Base-by-base conservation (phyloP, 176 grass and related monocot genomes). In the Zoysia pacifica region DNA sequence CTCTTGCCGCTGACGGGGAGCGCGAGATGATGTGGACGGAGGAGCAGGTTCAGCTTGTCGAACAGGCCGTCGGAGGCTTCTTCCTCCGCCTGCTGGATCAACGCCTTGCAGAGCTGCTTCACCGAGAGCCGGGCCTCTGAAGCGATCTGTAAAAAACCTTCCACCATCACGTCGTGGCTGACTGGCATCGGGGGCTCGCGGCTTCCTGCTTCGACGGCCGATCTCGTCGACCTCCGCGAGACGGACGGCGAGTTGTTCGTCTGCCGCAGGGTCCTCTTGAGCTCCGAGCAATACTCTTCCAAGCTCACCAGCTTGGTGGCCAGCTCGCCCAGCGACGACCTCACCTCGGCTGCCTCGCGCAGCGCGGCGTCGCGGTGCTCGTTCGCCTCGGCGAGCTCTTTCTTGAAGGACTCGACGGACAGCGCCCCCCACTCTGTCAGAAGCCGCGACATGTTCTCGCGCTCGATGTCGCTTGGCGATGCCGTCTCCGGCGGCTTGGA, bases 121-220 rank as follows among this genome's bases (percentile, higher is more conserved):
- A 99, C 86, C 0, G 96, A 91, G 7, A 95, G 89, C 43, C 92
- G 86, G 1, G 92, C 81, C 73, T 95, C 92, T 0, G 96, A 93
- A n/a, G 90, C 92, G 36, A 95, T 87, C 83, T 93, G 96, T 65
- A 99, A 10, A 79, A 99, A 99, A 0, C 90, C 96, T 74, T 99
- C 96, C 65, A 94, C 86, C 92, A 98, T 93, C 13, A 87, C 90
- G 65, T 94, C 96, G 52, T 84, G 88, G 75, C 88, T 89, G 19
- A 93, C 92, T 18, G 92, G 96, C 70, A 91, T 89, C 46, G 74
- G 69, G 67, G 75, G 73, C 39, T 93, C 88, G 28, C 51, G 81
- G 64, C 37, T 70, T 0, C 9, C 8, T 4, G 59, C 19, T 20
- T 81, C 28, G 28, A 28, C 87, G 49, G 64, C 66, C 11, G 90